Evolutionary conservation across 257 asterid species (phyloP), one percentile per base, ranked within the genome.

Genomic region (Forsythia suspensa): DNA sequence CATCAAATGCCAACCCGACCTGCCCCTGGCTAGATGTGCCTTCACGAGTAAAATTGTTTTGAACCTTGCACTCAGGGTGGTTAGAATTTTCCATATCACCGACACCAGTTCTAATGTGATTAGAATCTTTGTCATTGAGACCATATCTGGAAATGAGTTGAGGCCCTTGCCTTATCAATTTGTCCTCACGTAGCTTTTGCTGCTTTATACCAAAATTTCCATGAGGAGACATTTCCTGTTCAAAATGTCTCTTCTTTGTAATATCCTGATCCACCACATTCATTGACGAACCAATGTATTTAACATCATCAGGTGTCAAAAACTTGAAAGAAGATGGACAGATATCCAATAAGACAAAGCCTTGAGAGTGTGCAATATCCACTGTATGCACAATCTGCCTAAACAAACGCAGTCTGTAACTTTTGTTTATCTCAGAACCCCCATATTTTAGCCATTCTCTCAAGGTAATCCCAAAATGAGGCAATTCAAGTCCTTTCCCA

Each of bases 381-480:
- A 87, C 88, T 7, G 40, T 65, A 67, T 76, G 36, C 84, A 80
- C 88, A 71, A 89, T 79, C 76, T 82, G 76, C 73, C 72, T 81
- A 75, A 89, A 89, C 76, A 89, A 55, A 36, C 29, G 42, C 44
- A 89, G 38, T 48, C 79, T 78, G 4, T 81, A 76, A 15, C 61
- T 57, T 85, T 80, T 85, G 48, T 76, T 85, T 29, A 71, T 82
- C 40, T 70, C 24, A 5, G 59, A 29, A 39, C 73, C 77, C 16
- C 11, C 71, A 3, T 81, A 74, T 21, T 70, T 81, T 57, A 87
- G 21, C 92, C 89, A 87, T 72, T 89, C 88, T 82, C 92, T 82
- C 75, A 87, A 67, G 65, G 67, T 87, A 42, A 76, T 69, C 34
- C 79, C 90, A 78, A 5, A 13, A 68, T 73, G 18, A 51, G 81